These are phyloP conservation scores for Komagataella pastoris DNA, from an alignment of 805 yeast genomes.

Conservation along the genomic window DNA sequence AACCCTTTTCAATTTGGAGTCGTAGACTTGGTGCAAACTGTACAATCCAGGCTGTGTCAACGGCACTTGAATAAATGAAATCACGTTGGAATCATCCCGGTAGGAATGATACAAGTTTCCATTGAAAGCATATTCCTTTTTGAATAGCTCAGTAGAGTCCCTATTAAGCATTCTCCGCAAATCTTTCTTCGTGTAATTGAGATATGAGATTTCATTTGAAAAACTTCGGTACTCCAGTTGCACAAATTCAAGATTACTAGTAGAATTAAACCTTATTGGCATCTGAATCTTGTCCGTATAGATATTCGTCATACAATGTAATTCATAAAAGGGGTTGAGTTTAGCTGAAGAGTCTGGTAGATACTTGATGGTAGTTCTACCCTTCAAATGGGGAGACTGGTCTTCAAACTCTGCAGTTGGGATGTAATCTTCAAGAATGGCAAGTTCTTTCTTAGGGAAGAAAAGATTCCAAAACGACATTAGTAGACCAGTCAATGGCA, in stretches of 20 bases:
- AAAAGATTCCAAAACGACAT: constrained; percentile 8
- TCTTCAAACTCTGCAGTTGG: constrained; percentile 24
- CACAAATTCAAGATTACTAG: constrained; percentile 54
- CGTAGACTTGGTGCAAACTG: constrained; percentile 52
- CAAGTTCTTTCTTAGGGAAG: constrained; percentile 17
- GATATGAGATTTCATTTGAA: constrained; percentile 27
- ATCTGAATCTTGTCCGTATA: constrained; percentile 24
- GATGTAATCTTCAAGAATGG: constrained; percentile 17
- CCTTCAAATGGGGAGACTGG: constrained; percentile 59
- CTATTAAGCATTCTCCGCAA: constrained; percentile 23
- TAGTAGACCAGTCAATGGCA: constrained; percentile 25
- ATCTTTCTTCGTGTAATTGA: constrained; percentile 46
- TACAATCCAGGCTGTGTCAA: constrained; percentile 66
- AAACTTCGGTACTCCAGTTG: constrained; percentile 53
- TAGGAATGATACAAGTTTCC: constrained; percentile 1
- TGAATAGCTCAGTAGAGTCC: constrained; percentile 12
- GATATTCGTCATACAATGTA: constrained; percentile 41
- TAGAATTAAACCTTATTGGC: constrained; percentile 74
- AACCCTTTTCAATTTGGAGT: constrained; percentile 38
- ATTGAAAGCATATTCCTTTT: constrained; percentile 1
- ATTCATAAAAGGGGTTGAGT: constrained; percentile 60
- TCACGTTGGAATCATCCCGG: constrained; percentile 6
- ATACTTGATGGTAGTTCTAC: constrained; percentile 68
- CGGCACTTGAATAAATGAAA: constrained; percentile 54
- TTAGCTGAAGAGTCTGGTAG: constrained; percentile 85